Evolutionary conservation across 805 yeast genomes (phyloP).

Genomic region (Metschnikowia colocasiae): DNA sequence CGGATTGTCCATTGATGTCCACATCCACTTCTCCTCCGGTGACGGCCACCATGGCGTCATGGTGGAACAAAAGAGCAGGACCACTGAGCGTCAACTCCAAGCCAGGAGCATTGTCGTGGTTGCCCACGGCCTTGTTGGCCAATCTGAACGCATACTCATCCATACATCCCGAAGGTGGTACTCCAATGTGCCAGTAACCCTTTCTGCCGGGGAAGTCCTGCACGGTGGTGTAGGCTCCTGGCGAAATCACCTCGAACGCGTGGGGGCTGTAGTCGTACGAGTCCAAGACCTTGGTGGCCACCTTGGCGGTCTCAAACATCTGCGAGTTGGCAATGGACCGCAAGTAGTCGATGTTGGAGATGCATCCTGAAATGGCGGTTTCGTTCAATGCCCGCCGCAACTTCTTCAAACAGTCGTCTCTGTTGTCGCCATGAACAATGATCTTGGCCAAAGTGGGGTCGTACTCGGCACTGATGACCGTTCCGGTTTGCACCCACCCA

Average conservation of each 20-base stretch:
- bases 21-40: conserved; percentile 83
- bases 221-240: conserved; percentile 95
- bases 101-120: conserved; percentile 77
- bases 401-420: conserved; percentile 77
- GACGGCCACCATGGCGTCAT: conserved; percentile 69
- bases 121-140: conserved; percentile 90
- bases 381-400: conserved; percentile 79
- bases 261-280: conserved; percentile 72
- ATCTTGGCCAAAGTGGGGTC: conserved; percentile 96
- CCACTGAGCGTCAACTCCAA: conserved; percentile 86
- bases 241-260: conserved; percentile 79
- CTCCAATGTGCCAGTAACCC: conserved; percentile 88
- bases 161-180: conserved; percentile 99
- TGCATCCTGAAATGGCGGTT: conserved; percentile 84
- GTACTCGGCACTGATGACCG: conserved; percentile 84
- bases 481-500: conserved; percentile 90
- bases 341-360: conserved; percentile 86
- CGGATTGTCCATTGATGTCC: conserved; percentile 55
- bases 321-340: conserved; percentile 77
- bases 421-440: conserved; percentile 87
- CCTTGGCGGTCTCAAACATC: conserved; percentile 80
- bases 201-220: conserved; percentile 94
- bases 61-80: conserved; percentile 82
- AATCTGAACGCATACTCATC: conserved; percentile 85
- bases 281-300: conserved; percentile 86